Percentiles rank a stretch among this genome's conserved stretches.
Evolutionary conservation across 352 stramenopile genomes (phyloP).

Genomic region (Peronospora farinosa): DNA sequence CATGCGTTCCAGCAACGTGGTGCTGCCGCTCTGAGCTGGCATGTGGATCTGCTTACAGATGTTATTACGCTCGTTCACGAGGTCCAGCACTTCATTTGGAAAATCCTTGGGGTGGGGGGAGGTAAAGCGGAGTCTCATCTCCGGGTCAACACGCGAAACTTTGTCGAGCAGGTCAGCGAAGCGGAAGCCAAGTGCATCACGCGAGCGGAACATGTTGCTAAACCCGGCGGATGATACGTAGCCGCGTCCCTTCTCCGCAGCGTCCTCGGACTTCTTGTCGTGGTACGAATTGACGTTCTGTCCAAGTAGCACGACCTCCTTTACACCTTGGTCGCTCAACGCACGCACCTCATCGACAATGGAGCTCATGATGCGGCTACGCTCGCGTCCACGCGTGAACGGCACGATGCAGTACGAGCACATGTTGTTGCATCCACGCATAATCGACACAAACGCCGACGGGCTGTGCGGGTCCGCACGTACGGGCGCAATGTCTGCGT

Average conservation of each 20-base stretch:
- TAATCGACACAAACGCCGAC: constrained; percentile 97
- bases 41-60: constrained; percentile 98
- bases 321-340: constrained; percentile 89
- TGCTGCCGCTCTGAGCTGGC: constrained; percentile 95
- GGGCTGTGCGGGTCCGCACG: constrained; percentile 74
- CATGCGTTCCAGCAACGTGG: constrained; percentile 87
- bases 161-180: constrained; percentile 96
- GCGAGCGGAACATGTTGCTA: constrained; percentile 89
- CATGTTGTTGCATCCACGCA: constrained; percentile 99
- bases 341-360: constrained; percentile 93
- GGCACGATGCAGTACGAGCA: constrained; percentile 99
- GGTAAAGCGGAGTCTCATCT: constrained; percentile 98
- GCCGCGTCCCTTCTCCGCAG: constrained; percentile 51
- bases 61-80: constrained; percentile 89
- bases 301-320: constrained; percentile 97
- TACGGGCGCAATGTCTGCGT: constrained; percentile 95
- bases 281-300: constrained; percentile 99
- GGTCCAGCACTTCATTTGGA: constrained; percentile 87
- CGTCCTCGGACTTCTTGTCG: constrained; percentile 84
- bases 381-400: constrained; percentile 96
- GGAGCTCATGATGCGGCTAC: constrained; percentile 83
- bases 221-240: constrained; percentile 91
- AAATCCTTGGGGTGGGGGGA: constrained; percentile 99
- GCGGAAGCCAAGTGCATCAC: constrained; percentile 86
- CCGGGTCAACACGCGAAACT: constrained; percentile 89